Conservation (phyloP, 2,329 filamentous ascomycete species). For the Ophiostoma sp. region DNA sequence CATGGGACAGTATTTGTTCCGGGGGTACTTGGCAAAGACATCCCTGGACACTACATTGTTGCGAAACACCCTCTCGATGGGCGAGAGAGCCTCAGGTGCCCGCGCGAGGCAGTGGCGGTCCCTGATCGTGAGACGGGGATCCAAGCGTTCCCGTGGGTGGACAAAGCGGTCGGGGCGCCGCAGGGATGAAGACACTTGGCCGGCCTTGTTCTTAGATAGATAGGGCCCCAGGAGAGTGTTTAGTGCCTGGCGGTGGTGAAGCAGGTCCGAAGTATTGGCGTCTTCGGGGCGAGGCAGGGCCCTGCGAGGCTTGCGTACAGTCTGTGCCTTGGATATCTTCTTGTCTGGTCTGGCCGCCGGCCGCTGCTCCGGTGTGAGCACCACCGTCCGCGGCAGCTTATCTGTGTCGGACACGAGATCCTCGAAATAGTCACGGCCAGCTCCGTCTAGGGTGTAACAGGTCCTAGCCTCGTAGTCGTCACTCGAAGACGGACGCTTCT, state of each 20-base stretch:
- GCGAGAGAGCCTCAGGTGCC: slow-evolving; percentile 38
- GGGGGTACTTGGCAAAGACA: slow-evolving; percentile 38
- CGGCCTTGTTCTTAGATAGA: neutral
- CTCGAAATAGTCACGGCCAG: neutral
- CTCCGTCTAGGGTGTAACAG: slow-evolving; percentile 6
- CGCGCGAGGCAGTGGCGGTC: slow-evolving; percentile 46
- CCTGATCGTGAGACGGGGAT: slow-evolving; percentile 30
- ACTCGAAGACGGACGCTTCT: neutral
- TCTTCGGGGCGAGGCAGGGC: neutral
- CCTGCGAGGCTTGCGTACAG: neutral
- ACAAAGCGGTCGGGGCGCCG: slow-evolving; percentile 46
- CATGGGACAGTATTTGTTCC: slow-evolving; percentile 27
- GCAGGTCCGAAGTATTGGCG: slow-evolving; percentile 9
- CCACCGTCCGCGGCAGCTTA: slow-evolving; percentile 1
- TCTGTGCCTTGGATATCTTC: neutral
- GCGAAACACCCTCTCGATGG: slow-evolving; percentile 42
- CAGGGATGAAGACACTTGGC: slow-evolving; percentile 25
- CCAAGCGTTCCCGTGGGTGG: slow-evolving; percentile 36
- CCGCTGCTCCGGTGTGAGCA: neutral
- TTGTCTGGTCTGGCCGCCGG: too few relatives aligned
- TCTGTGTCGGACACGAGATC: neutral
- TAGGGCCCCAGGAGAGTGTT: neutral
- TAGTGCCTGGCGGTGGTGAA: slow-evolving; percentile 17
- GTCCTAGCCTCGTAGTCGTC: slow-evolving; percentile 10
- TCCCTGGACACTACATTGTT: slow-evolving; percentile 39